These are phyloP conservation scores for Sporothrix mexicana DNA, from an alignment of 2,329 filamentous ascomycete species.

Conservation along the genomic window DNA sequence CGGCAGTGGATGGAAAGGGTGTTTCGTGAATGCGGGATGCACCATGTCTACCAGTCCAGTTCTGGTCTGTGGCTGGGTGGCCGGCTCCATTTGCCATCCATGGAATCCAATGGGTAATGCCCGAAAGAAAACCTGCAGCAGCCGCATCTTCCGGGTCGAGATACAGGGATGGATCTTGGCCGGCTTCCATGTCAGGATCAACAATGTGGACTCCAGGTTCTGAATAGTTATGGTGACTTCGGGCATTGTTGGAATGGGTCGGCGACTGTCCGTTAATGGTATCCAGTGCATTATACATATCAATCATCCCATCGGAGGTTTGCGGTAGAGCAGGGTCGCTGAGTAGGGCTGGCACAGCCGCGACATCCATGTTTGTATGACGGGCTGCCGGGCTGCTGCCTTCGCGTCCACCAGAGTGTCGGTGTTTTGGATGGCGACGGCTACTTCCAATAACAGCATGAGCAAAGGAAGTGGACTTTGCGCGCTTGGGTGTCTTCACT, in stretches of 20 bases:
- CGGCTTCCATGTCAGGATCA: background rate
- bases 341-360: conserved; percentile 54
- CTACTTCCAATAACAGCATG: conserved; percentile 54
- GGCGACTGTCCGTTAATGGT: background rate
- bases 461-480: conserved; percentile 52
- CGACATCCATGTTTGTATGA: conserved; percentile 43
- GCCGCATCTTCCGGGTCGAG: conserved; percentile 22
- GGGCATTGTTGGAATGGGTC: background rate
- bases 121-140: conserved; percentile 43
- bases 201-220: conserved; percentile 2
- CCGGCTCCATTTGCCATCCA: conserved; percentile 47
- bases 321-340: conserved; percentile 63
- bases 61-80: conserved; percentile 37
- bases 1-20: background rate
- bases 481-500: conserved; percentile 42
- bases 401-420: background rate
- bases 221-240: background rate
- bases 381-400: conserved; percentile 28
- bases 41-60: background rate
- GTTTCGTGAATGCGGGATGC: background rate
- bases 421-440: conserved; percentile 42
- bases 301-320: conserved; percentile 59
- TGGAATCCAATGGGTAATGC: conserved; percentile 54
- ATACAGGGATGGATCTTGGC: conserved; percentile 22
- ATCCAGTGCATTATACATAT: conserved; percentile 49